Evolutionary conservation across 2,329 filamentous ascomycete genomes (phyloP), one percentile per base, ranked within the genome.

Genomic region (Aurifilum marmelostoma): DNA sequence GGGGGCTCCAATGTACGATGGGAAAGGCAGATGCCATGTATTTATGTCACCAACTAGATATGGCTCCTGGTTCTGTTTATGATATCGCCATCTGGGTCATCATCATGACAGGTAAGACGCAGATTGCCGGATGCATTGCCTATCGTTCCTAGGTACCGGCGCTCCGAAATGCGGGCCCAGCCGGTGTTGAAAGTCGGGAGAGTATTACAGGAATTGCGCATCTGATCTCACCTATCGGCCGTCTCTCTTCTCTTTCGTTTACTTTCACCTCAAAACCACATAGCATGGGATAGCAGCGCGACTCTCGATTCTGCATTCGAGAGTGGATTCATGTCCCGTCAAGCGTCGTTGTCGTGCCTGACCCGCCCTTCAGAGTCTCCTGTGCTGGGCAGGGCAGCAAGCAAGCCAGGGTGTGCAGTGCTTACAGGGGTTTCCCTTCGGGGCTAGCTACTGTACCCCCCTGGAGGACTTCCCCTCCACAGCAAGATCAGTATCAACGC

Each of bases 141-240:
- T 64, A 54, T 64, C 47, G n/a, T 32, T 27, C 50, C n/a, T 32
- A 47, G 27, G 32, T 56, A 34, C 27, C 27, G 47, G 62, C 43
- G 47, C 43, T 64, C 61, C n/a, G n/a, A 27, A 64, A 14, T 6
- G 24, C 61, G 41, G 39, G 41, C 34, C 61, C 34, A n/a, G 37
- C n/a, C n/a, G 59, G 21, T 18, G 41, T n/a, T 37, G 32, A 21
- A 37, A 32, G 61, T 34, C 60, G 4, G 34, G n/a, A 11, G 21
- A 5, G 34, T 41, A 16, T 16, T 54, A n/a, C n/a, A n/a, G n/a
- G n/a, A 27, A 27, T 54, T 27, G 24, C n/a, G 43, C 43, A 16
- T 47, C 21, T 21, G 6, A 21, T 8, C 43, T 11, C 6, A n/a
- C 18, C 43, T 47, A 21, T 3, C 6, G 24, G 1, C 7, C 11